These are phyloP conservation scores for Endocalyx cinctus DNA, from an alignment of 2,329 filamentous ascomycete genomes.

Conservation along the genomic window DNA sequence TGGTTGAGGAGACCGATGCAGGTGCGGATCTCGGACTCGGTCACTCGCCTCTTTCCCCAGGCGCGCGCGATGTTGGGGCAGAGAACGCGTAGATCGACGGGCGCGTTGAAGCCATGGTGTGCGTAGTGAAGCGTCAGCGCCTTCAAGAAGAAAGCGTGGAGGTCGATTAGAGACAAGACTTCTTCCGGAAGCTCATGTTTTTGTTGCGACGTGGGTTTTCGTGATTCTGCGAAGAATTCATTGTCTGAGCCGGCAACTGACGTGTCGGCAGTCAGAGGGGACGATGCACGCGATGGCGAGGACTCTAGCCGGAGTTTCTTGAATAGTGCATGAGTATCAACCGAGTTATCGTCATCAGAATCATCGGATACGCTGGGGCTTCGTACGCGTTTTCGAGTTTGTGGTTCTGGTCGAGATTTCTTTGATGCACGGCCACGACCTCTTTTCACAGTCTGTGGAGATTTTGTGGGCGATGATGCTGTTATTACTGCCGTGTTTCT, in stretches of 20 bases:
- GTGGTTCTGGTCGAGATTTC: conserved; percentile 19
- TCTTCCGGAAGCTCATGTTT: conserved; percentile 47
- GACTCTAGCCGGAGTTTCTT: conserved; percentile 37
- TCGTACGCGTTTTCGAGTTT: conserved; percentile 23
- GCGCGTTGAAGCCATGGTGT: conserved; percentile 59
- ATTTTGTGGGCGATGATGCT: conserved; percentile 3
- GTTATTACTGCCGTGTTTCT: conserved; percentile 5
- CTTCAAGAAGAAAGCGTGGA: conserved; percentile 65
- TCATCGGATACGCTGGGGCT: conserved; percentile 28
- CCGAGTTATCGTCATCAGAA: conserved; percentile 25
- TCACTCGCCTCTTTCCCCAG: conserved; percentile 69
- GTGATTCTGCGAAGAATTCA: conserved; percentile 22
- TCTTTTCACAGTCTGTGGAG: conserved; percentile 17
- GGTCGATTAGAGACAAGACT: conserved; percentile 54
- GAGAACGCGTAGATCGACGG: conserved; percentile 59
- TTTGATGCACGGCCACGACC: conserved; percentile 24
- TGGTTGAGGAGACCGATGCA: conserved; percentile 59
- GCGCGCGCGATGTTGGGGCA: conserved; percentile 59
- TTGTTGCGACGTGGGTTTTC: conserved; percentile 9
- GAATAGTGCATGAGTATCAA: conserved; percentile 32
- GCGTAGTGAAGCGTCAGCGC: conserved; percentile 65
- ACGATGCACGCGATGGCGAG: conserved; percentile 28
- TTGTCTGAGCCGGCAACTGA: conserved; percentile 33
- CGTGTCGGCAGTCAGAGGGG: conserved; percentile 32
- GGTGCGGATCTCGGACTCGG: conserved; percentile 59